Evolutionary conservation across 805 yeast species (phyloP).

Genomic region (Yarrowia hollandica): DNA sequence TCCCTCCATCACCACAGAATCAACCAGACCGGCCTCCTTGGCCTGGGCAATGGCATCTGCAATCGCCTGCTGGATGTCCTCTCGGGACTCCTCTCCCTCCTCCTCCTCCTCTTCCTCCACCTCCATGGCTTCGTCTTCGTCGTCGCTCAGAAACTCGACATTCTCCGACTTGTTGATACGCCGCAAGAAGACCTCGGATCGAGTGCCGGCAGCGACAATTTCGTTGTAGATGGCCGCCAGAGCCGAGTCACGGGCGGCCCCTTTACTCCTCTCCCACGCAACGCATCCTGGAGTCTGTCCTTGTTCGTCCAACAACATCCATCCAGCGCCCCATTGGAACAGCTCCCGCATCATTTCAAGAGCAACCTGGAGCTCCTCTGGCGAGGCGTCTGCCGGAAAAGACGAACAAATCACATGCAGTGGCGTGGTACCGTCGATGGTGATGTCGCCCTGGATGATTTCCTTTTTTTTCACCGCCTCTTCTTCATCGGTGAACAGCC

Average conservation of each 20-base stretch:
- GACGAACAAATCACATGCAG: constrained; percentile 66
- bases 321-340: constrained; percentile 87
- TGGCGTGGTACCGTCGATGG: constrained; percentile 69
- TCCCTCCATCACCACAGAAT: not conserved
- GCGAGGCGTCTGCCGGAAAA: constrained; percentile 45
- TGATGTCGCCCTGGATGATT: constrained; percentile 33
- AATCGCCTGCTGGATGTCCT: constrained; percentile 14
- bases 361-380: constrained; percentile 50
- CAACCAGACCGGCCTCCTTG: constrained; percentile 12
- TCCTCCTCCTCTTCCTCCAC: constrained; percentile 32
- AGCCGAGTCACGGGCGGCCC: constrained; percentile 47
- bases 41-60: constrained; percentile 2
- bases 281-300: constrained; percentile 85
- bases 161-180: constrained; percentile 54
- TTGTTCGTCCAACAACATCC: constrained; percentile 75
- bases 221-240: constrained; percentile 51
- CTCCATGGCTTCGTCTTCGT: constrained; percentile 35
- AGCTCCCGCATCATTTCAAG: constrained; percentile 59
- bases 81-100: constrained; percentile 24
- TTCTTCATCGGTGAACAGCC: constrained; percentile 35
- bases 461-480: constrained; percentile 21
- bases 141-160: constrained; percentile 40
- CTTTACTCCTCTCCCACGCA: constrained; percentile 39
- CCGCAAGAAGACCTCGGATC: constrained; percentile 80
- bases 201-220: constrained; percentile 79